Percentiles rank a stretch among this genome's conserved stretches.
Conservation (phyloP, 2,329 filamentous ascomycete species). For the Tolypocladium endophyticum region DNA sequence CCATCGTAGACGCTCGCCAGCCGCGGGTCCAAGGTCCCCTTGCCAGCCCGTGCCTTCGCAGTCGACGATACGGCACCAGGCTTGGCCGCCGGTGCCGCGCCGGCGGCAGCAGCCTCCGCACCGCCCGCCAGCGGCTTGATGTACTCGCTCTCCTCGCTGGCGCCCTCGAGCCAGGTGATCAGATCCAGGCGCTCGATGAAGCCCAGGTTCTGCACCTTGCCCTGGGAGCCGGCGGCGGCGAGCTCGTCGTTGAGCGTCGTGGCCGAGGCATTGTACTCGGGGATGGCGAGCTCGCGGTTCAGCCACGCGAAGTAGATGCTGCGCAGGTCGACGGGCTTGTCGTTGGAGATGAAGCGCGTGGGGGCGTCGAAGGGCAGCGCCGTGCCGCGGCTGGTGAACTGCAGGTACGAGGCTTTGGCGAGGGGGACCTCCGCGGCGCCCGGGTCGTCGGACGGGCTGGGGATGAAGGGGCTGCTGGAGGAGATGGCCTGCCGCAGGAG, state of each 20-base stretch:
- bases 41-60: conserved; percentile 40
- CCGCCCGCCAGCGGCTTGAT: conserved; percentile 75
- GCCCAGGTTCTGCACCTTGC: conserved; percentile 73
- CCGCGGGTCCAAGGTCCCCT: conserved; percentile 66
- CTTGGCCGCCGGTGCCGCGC: conserved; percentile 23
- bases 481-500: conserved; percentile 78
- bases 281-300: conserved; percentile 81
- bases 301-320: conserved; percentile 95
- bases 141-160: conserved; percentile 82
- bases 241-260: conserved; percentile 73
- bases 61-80: conserved; percentile 31
- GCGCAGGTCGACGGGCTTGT: conserved; percentile 70
- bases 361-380: conserved; percentile 59
- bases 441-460: conserved; percentile 60
- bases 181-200: conserved; percentile 89
- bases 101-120: conserved; percentile 30
- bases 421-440: conserved; percentile 53
- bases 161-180: conserved; percentile 86
- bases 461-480: conserved; percentile 56
- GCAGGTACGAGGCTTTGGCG: conserved; percentile 66
- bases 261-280: conserved; percentile 81
- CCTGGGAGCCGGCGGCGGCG: conserved; percentile 44
- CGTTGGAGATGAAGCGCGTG: conserved; percentile 80
- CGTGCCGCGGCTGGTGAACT: conserved; percentile 54
- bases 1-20: conserved; percentile 83